Percentiles rank a stretch among this genome's conserved stretches.
Evolutionary conservation across 352 stramenopile genomes (phyloP).

Genomic region (Plasmopara muralis): DNA sequence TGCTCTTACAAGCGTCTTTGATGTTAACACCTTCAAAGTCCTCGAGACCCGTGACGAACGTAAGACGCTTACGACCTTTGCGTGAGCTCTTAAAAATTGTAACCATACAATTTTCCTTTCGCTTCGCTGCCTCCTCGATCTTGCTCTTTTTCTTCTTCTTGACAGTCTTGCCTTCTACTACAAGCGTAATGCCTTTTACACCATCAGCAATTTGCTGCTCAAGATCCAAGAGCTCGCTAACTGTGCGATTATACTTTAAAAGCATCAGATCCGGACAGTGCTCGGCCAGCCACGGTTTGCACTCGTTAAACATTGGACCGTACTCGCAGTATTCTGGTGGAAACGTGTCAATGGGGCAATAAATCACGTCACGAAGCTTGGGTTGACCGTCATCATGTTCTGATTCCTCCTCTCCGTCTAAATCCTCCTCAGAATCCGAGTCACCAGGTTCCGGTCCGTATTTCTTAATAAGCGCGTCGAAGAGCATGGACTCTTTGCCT

Average conservation of each 20-base stretch:
- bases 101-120: conserved; percentile 60
- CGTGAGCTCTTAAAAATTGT: conserved; percentile 65
- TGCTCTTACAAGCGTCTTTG: conserved; percentile 73
- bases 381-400: conserved; percentile 31
- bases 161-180: conserved; percentile 59
- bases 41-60: conserved; percentile 75
- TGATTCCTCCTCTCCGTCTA: conserved; percentile 38
- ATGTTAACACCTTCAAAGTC: conserved; percentile 78
- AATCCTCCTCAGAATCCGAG: conserved; percentile 56
- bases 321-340: conserved; percentile 85
- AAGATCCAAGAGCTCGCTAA: conserved; percentile 63
- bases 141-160: conserved; percentile 84
- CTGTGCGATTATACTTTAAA: conserved; percentile 81
- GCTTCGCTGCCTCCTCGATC: conserved; percentile 68
- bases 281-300: conserved; percentile 74
- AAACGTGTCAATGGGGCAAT: conserved; percentile 81
- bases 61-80: conserved; percentile 75
- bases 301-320: conserved; percentile 78
- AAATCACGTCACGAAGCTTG: conserved; percentile 59
- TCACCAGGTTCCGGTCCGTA: conserved; percentile 77
- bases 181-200: conserved; percentile 69
- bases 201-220: conserved; percentile 75
- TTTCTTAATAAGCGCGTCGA: conserved; percentile 78
- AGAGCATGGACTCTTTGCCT: conserved; percentile 73
- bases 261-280: conserved; percentile 66